Conservation (phyloP, 495 filamentous ascomycete genomes). For the Usnea hakonensis region DNA sequence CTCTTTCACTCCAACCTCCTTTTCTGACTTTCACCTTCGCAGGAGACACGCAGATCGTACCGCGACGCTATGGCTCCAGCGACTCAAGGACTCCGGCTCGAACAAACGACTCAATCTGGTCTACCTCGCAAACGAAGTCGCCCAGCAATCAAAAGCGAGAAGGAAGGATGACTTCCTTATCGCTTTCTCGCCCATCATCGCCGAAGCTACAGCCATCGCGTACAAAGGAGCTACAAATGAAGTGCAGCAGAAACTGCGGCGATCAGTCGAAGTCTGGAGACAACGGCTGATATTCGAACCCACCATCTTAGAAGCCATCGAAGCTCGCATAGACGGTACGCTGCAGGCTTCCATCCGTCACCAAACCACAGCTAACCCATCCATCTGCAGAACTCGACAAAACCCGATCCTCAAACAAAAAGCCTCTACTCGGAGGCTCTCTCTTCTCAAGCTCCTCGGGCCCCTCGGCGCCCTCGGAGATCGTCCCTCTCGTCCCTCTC, state of each 20-base stretch:
- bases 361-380: background rate
- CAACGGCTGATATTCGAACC: conserved; percentile 76
- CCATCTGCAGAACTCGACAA: conserved; percentile 71
- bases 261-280: conserved; percentile 92
- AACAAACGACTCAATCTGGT: conserved; percentile 84
- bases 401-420: conserved; percentile 56
- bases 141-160: conserved; percentile 86
- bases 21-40: conserved; percentile 13
- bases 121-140: conserved; percentile 95
- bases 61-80: conserved; percentile 79
- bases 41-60: conserved; percentile 88
- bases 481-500: conserved; percentile 62
- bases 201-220: conserved; percentile 71
- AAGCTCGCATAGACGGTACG: conserved; percentile 69
- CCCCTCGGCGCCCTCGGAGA: conserved; percentile 61
- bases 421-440: conserved; percentile 59
- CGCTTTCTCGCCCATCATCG: conserved; percentile 84
- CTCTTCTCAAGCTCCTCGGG: conserved; percentile 53
- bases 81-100: conserved; percentile 73
- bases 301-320: conserved; percentile 68
- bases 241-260: conserved; percentile 75
- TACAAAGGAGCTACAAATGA: conserved; percentile 81
- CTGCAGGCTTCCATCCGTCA: background rate
- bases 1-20: conserved; percentile 4
- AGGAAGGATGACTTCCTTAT: conserved; percentile 85